A percentile compares a stretch with the other conserved stretches of the same genome.
phyloP scores from a whole-genome alignment of 2,329 filamentous ascomycete genomes.

The Dactylellina leptospora region DNA sequence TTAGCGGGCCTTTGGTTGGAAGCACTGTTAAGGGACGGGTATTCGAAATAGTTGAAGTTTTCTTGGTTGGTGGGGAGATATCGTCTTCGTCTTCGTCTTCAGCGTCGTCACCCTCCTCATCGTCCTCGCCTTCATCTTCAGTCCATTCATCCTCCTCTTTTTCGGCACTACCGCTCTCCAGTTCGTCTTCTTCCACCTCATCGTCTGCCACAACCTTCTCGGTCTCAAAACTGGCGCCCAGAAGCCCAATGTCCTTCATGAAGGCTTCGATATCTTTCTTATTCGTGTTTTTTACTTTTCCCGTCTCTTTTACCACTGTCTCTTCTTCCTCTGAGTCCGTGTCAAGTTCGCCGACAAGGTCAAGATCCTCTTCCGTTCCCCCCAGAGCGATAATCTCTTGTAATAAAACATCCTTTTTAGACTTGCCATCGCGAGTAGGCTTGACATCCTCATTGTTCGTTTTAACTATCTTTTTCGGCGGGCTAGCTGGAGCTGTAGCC shows the following conservation, averaged over 20 bases:
- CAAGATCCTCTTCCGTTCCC: constrained; percentile 72
- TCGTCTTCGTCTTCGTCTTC: neutral
- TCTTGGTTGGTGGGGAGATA: neutral
- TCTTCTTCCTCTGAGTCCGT: constrained; percentile 65
- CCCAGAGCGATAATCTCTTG: constrained; percentile 73
- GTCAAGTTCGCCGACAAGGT: constrained; percentile 68
- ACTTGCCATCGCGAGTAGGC: constrained; percentile 3
- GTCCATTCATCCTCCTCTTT: constrained; percentile 58
- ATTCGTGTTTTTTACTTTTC: constrained; percentile 63
- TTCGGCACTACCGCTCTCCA: constrained; percentile 59
- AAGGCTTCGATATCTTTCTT: constrained; percentile 67
- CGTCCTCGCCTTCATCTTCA: constrained; percentile 14
- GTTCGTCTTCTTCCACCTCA: constrained; percentile 61
- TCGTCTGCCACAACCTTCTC: constrained; percentile 61
- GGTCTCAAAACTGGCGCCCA: constrained; percentile 63
- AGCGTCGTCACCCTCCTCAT: constrained; percentile 6
- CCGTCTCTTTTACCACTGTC: constrained; percentile 58
- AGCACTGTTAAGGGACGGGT: constrained; percentile 54
- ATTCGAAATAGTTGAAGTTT: too few relatives aligned
- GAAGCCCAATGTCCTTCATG: constrained; percentile 57
- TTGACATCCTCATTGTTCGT: neutral
- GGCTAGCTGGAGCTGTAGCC: neutral
- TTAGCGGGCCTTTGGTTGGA: constrained; percentile 61
- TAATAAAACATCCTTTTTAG: constrained; percentile 63
- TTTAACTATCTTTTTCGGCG: constrained; percentile 11